Base-by-base conservation (phyloP, 192 early-diverging fungal species). In the Blastocladiella britannica region DNA sequence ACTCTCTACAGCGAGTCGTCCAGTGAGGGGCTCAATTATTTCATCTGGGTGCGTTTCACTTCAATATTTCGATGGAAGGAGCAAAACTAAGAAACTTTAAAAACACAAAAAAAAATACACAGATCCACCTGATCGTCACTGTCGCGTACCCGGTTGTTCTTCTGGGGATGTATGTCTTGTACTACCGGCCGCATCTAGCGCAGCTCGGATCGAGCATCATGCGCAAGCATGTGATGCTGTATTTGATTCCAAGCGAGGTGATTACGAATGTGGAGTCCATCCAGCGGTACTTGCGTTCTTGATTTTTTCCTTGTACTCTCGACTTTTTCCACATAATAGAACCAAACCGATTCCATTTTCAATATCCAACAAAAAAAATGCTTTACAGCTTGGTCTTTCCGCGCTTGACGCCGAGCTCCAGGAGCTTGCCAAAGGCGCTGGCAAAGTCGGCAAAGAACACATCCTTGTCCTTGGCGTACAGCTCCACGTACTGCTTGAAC, bases 361-460 rank as follows among this genome's bases (percentile, higher is more conserved):
- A n/a, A n/a, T n/a, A n/a, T n/a, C n/a, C 37, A 47, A 3, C 37
- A 12, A 47, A 9, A 9, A 20, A 20, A 9, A 4, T 53, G 24
- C n/a, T 18, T 56, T 47, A 58, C n/a, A 58, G 29, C 57, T 58
- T 58, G 20, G 55, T 27, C 25, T 25, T 20, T 9, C n/a, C 26
- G 37, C 37, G 37, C 56, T 74, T 63, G 29, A 87, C 80, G 65
- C 91, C 92, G 29, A 92, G 73, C 67, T 93, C 89, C 53, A 85
- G 70, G 28, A 96, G 76, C 77, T 91, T 96, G 60, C 69, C 62
- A 54, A 86, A 90, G 7, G 80, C 89, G 52, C 70, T 72, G 53
- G 86, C 64, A 71, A 97, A 97, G 75, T 97, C 93, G 27, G 73
- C 75, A 75, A 88, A 94, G 82, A 88, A 97, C 55, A 73, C 69